Evolutionary conservation across 805 yeast species (phyloP), one percentile per base, ranked within the genome.

Genomic region (Hanseniaspora occidentalis): DNA sequence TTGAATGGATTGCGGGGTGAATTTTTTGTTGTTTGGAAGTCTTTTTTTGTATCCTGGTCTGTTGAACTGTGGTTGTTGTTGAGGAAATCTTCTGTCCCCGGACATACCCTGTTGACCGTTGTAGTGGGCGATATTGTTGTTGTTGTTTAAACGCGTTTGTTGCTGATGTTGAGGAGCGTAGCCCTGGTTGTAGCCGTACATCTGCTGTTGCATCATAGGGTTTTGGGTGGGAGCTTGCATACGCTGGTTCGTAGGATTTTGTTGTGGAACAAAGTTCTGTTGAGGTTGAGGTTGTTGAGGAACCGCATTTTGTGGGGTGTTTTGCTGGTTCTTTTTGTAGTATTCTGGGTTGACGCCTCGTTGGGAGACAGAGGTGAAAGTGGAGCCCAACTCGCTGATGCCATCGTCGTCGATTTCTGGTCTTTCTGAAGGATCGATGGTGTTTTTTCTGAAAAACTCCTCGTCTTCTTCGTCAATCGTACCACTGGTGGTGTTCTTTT

Each of bases 321-420:
- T n/a, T n/a, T n/a, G n/a, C n/a, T 39, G 43, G 39, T 37, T 36
- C 22, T 25, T 37, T 25, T 36, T 29, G 41, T 62, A 66, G 48
- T 73, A 76, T 21, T 64, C 59, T 14, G 81, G 83, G 50, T 81
- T 81, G 13, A 75, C 68, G 21, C 78, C 86, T 54, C 89, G 66
- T 58, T 81, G 89, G 6, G 88, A 79, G 2, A 82, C 83, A 39
- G 85, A 77, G 1, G 92, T 81, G 57, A 82, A 79, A 51, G 78
- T 79, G 1, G 89, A 80, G 36, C 67, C 75, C 18, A 50, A 49
- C 14, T 50, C 58, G 31, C 54, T 54, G 20, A 47, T 47, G 11
- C 56, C 54, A 16, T 57, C 57, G 25, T 52, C 58, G n/a, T 50
- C 51, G 13, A 41, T 35, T 11, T 38, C 43, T 18, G 53, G 45